Evolutionary conservation across 106 monocot species (phyloP), one percentile per base, ranked within the genome.

Genomic region (Posidonia australis): DNA sequence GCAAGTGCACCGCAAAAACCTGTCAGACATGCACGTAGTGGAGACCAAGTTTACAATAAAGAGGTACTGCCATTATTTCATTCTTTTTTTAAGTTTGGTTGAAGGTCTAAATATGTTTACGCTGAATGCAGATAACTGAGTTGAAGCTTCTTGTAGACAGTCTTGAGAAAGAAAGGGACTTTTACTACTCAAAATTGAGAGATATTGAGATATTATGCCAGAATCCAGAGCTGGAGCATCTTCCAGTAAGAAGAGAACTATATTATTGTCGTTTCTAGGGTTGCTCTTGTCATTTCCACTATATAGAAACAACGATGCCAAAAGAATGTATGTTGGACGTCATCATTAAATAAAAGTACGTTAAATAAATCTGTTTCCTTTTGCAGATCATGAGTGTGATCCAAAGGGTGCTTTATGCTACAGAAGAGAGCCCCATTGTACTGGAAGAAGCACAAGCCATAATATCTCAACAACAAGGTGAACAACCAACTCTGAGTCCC

Each of bases 91-190:
- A 5, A 11, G 11, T 13, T 19, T 27, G 5, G 6, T 65, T 47
- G 16, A 16, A 22, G 9, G 3, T 65, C 13, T 46, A 44, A 65
- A 20, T 27, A 17, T 47, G 27, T 46, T 44, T 22, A 55, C 36
- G 7, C 41, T 74, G 68, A 11, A 41, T 64, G 28, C 89, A 94
- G 94, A 86, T 94, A 58, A 90, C 82, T 1, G 94, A 94, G 63
- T 62, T 94, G 66, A 94, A 94, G 78, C 73, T 94, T 31, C 76
- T 78, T 24, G 81, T 94, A 6, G 94, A 94, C 46, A 84, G 84
- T 44, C 84, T 90, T 20, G 94, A 94, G 84, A 94, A 94, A 70
- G 94, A 94, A 70, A 83, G 94, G 28, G 94, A 94, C 69, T 94
- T 89, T 65, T 94, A 94, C 69, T 94, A 84, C 54, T 56, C 77